These are phyloP conservation scores for Cadophora sp. DNA, from an alignment of 2,329 filamentous ascomycete genomes.

Conservation along the genomic window DNA sequence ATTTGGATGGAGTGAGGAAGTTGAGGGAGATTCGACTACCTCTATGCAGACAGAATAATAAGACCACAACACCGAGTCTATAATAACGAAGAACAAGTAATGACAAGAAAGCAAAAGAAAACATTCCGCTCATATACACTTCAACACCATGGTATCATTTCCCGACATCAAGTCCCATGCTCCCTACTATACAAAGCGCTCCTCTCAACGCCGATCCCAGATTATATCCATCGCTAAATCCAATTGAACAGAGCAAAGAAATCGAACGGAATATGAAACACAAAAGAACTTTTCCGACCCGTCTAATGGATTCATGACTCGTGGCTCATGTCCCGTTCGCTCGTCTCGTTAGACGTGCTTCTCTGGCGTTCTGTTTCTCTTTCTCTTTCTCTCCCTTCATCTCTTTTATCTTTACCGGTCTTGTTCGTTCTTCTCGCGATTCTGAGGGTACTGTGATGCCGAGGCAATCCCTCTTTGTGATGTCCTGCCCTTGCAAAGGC, in stretches of 20 bases:
- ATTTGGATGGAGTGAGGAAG: too few species aligned
- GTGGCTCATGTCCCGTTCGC: background rate
- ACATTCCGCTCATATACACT: background rate
- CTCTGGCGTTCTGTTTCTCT: background rate
- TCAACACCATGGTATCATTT: constrained; percentile 15
- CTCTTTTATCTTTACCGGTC: background rate
- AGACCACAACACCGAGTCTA: too few species aligned
- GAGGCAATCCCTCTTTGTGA: background rate
- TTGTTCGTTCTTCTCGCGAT: background rate
- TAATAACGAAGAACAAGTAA: background rate
- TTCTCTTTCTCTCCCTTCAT: background rate
- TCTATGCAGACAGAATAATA: too few species aligned
- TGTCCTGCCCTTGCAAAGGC: background rate
- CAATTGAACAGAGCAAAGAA: background rate
- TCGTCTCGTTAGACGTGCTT: background rate
- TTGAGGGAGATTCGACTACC: too few species aligned
- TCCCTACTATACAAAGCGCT: background rate
- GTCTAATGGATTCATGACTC: background rate
- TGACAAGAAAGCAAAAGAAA: background rate
- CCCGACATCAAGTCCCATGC: background rate
- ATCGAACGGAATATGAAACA: background rate
- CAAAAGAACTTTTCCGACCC: background rate
- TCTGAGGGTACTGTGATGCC: background rate
- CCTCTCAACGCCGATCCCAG: background rate
- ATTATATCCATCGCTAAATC: constrained; percentile 6